A percentile compares a stretch with the other conserved stretches of the same genome.
Evolutionary conservation across 202 grass and related monocot genomes (phyloP).

Genomic region (Carex sylvatica): DNA sequence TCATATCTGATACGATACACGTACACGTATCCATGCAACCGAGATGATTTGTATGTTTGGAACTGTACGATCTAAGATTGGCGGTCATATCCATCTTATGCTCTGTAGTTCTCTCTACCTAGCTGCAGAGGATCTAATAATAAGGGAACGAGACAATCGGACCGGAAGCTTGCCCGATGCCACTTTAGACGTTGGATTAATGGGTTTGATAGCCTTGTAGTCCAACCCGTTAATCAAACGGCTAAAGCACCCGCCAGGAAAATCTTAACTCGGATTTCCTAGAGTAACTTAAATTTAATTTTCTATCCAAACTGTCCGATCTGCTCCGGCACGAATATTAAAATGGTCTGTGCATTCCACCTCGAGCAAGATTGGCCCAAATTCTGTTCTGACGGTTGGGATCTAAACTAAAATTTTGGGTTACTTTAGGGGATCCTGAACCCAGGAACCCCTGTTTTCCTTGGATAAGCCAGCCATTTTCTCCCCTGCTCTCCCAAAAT

Average conservation of each 20-base stretch:
- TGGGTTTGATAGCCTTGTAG: neutral
- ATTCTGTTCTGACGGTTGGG: too few relatives aligned
- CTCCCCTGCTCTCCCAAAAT: neutral
- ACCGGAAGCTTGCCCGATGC: neutral
- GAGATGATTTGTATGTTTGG: too few relatives aligned
- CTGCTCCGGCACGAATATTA: too few relatives aligned
- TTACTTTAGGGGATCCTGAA: too few relatives aligned
- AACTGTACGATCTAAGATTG: neutral
- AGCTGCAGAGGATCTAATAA: neutral
- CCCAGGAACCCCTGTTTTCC: neutral
- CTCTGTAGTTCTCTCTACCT: neutral
- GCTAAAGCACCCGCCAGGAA: neutral
- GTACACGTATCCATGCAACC: too few relatives aligned
- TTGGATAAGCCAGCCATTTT: neutral
- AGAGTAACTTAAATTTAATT: too few relatives aligned
- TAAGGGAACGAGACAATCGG: neutral
- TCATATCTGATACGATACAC: too few relatives aligned
- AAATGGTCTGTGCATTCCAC: too few relatives aligned
- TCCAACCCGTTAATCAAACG: neutral
- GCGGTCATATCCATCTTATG: neutral
- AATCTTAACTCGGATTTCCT: too few relatives aligned
- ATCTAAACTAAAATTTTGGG: too few relatives aligned
- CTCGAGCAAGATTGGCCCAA: too few relatives aligned
- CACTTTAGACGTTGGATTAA: neutral
- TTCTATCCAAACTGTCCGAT: too few relatives aligned